Conservation (phyloP, 2,329 filamentous ascomycete genomes). For the Stromatinia cepivora region DNA sequence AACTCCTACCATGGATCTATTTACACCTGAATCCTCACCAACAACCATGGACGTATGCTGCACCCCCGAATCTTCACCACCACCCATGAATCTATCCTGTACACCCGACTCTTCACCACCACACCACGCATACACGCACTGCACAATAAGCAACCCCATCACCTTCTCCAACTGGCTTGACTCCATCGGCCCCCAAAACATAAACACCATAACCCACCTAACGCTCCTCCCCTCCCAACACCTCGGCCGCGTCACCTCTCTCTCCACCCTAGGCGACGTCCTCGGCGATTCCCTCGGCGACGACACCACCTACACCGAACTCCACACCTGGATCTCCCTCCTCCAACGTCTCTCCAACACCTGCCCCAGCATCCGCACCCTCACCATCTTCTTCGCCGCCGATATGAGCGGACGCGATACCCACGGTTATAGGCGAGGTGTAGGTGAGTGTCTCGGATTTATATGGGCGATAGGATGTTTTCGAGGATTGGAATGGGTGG, state of each 20-base stretch:
- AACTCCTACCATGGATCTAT: not conserved
- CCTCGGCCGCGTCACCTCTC: not conserved
- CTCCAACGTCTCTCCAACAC: not conserved
- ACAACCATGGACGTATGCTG: not conserved
- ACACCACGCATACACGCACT: too few species aligned
- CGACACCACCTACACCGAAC: not conserved
- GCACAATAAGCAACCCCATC: not conserved
- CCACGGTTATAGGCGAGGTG: not conserved
- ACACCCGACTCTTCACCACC: not conserved
- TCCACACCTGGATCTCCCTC: not conserved
- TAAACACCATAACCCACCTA: not conserved
- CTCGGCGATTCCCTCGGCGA: conserved; percentile 11
- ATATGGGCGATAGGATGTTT: conserved; percentile 6
- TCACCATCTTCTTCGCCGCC: not conserved
- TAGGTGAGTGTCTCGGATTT: not conserved
- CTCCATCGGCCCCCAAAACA: not conserved
- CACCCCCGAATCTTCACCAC: not conserved
- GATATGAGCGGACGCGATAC: not conserved
- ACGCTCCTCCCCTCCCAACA: not conserved
- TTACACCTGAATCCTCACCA: not conserved
- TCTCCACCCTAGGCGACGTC: not conserved
- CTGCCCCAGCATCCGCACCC: not conserved
- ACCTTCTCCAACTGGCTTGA: conserved; percentile 2
- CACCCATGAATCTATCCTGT: not conserved
- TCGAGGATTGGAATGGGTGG: not conserved